Base-by-base conservation (phyloP, 352 stramenopile species). In the Plasmopara halstedii region DNA sequence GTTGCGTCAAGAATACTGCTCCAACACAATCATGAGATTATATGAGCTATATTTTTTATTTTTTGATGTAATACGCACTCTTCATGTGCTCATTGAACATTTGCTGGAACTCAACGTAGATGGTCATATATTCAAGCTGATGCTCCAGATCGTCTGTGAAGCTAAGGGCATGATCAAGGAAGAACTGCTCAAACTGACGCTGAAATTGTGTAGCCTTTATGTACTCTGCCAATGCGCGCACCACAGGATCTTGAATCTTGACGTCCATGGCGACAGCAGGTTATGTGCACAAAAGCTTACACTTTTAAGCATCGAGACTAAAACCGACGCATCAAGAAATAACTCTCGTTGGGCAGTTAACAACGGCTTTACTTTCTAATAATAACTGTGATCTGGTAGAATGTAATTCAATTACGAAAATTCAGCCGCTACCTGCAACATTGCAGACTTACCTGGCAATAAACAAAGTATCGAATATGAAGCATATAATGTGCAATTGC, bases 31-130 rank as follows among this genome's bases (percentile, higher is more conserved):
- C 32, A 18, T 20, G 18, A 11, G 20, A 2, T 9, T n/a, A n/a
- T n/a, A n/a, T n/a, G n/a, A n/a, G n/a, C n/a, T n/a, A n/a, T n/a
- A n/a, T n/a, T n/a, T n/a, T n/a, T n/a, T n/a, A n/a, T n/a, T n/a
- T n/a, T n/a, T n/a, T n/a, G n/a, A n/a, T n/a, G n/a, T n/a, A 29
- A 10, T 29, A 42, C 50, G 10, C 27, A 72, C 70, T 58, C 54
- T 73, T 63, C 73, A 88, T 88, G 54, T 72, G 58, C 40, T 67
- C 49, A 53, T 88, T 83, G 49, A 88, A 88, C 56, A 82, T 67
- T 25, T 79, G 48, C 59, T 88, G 76, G 57, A 88, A 88, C 41
- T 70, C 45, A 11, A 69, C 50, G 60, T 85, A 88, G 46, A 88
- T 67, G 10, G 70, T 73, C 66, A 80, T 85, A 53, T 88, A 88